Base-by-base conservation (phyloP, 2,329 filamentous ascomycete species). In the Aspergillus pseudotamarii region DNA sequence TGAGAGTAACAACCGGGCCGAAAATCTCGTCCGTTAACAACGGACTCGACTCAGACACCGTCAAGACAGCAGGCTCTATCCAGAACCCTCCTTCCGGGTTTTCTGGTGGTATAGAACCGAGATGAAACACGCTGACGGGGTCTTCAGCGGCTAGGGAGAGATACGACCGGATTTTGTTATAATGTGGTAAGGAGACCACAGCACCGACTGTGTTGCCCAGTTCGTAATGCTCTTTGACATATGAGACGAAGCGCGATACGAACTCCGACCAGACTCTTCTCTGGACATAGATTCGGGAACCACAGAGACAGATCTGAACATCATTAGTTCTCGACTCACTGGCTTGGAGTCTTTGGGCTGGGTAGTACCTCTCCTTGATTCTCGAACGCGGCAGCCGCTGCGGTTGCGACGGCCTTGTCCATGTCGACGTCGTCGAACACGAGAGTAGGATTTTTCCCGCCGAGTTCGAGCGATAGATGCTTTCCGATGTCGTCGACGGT, bases 221-320 rank as follows among this genome's bases (percentile, higher is more conserved):
- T 86, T 90, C 79, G 36, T 85, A 83, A 14, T 91, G 80, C 62
- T 81, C 78, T 19, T 80, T 77, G 1, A 85, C 86, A 64, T 80
- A 80, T 45, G 84, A 80, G 1, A 84, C 80, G 6, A 90, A 78
- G 54, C 85, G 78, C 1, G 82, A 71, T 3, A 87, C 79, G 69
- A 91, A 89, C 43, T 81, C 79, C 43, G 87, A 83, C 73, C 89
- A 88, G 12, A 91, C 81, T 10, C 83, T 84, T 2, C 79, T 81
- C 72, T 91, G 88, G 3, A 91, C 85, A 71, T 88, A 89, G 32
- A 91, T 83, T 0, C 88, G 81, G 71, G 90, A 90, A 9, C 87
- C 87, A 0, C 87, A 86, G 64, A 90, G 85, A 68, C 88, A 72
- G 14, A 68, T 68, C 60, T 68, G 58, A 6, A 5, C 1, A 23